phyloP scores from a whole-genome alignment of 2,329 filamentous ascomycete species.

The Nemania sp. region DNA sequence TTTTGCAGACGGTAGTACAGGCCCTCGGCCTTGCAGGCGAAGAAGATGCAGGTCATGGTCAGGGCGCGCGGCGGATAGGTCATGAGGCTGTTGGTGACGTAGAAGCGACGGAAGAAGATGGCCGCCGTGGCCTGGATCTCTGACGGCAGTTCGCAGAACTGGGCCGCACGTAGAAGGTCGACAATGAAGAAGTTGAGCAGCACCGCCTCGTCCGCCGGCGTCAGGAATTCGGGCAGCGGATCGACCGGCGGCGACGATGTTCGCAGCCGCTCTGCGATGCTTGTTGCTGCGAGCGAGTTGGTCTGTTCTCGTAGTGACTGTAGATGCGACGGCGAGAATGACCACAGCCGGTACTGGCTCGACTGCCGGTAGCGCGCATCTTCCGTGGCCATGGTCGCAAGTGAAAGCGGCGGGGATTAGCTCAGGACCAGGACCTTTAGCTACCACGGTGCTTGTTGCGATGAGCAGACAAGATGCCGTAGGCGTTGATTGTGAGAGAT shows the following conservation, averaged over 20 bases:
- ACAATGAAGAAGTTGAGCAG: slow-evolving; percentile 78
- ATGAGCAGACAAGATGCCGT: no score
- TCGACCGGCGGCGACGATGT: slow-evolving; percentile 53
- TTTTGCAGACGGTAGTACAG: slow-evolving; percentile 67
- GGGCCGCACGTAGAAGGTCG: slow-evolving; percentile 59
- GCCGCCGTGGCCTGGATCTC: slow-evolving; percentile 73
- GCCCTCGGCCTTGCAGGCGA: slow-evolving; percentile 91
- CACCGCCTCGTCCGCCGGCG: slow-evolving; percentile 77
- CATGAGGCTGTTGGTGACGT: slow-evolving; percentile 93
- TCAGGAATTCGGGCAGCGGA: slow-evolving; percentile 74
- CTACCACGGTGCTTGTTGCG: no score
- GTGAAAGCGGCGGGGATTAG: no score
- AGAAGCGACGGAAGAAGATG: slow-evolving; percentile 91
- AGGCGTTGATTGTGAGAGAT: no score
- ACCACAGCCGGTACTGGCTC: slow-evolving; percentile 91
- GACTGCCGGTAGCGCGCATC: slow-evolving; percentile 89
- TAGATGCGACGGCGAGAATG: slow-evolving; percentile 77
- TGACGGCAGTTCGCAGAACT: slow-evolving; percentile 55
- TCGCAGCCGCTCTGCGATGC: slow-evolving; percentile 61
- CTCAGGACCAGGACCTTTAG: no score
- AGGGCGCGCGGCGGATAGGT: slow-evolving; percentile 91
- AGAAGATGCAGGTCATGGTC: slow-evolving; percentile 87
- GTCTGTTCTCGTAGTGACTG: slow-evolving; percentile 74
- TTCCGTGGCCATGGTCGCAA: slow-evolving; percentile 74
- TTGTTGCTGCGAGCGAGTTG: slow-evolving; percentile 70